Base-by-base conservation (phyloP, 176 grass and related monocot genomes). In the Oropetium thomaeum region DNA sequence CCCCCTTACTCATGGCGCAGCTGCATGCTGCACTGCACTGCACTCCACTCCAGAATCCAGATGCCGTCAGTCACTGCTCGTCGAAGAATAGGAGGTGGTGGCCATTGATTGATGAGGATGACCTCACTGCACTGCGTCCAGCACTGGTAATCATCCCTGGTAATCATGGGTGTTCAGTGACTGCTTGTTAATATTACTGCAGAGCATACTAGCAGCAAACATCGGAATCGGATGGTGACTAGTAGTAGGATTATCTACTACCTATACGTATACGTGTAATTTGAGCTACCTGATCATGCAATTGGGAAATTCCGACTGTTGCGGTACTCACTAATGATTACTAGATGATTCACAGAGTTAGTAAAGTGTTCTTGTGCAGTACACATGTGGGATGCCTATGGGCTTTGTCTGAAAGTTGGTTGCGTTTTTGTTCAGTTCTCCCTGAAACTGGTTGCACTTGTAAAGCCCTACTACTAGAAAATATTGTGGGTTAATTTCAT, bases 11-110 rank as follows among this genome's bases (percentile, higher is more conserved):
- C 62, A 63, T 72, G 75, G 53, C 69, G 16, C 48, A 37, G 32
- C 69, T 6, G 82, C 77, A 42, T n/a, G 68, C 81, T 48, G 63
- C 61, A 68, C 58, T 47, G 62, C 15, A 41, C 48, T 15, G 27
- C 40, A 28, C 42, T 32, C 42, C 39, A 47, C 44, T 51, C 48
- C 1, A n/a, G 26, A 3, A 2, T 10, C 44, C 35, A n/a, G n/a
- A n/a, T n/a, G n/a, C n/a, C n/a, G n/a, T n/a, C n/a, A n/a, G 44
- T 43, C 35, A 67, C 62, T 71, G 12, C 38, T 61, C 55, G 67
- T 30, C 38, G 15, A 76, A 5, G 51, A 60, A 16, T 26, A 5
- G 40, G 32, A 83, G 22, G 11, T 55, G 22, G 11, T 55, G 10
- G 29, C 42, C 30, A 5, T 27, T 10, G 58, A 60, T 58, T 42